Evolutionary conservation across 1,284 basidiomycete species (phyloP), one percentile per base, ranked within the genome.

Genomic region (Boletellus dicymbophilus): DNA sequence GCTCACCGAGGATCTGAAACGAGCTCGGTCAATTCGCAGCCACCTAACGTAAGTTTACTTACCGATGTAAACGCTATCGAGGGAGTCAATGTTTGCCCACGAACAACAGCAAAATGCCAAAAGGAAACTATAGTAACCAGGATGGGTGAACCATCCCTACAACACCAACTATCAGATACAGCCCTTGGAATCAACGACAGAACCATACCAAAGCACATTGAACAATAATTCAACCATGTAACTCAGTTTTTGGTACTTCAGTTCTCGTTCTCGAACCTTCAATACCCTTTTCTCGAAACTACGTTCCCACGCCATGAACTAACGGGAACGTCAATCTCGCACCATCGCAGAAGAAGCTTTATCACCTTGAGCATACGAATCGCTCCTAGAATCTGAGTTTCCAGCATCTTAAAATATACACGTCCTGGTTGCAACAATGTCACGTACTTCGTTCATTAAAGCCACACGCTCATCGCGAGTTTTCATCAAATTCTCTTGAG

Each of bases 251-350:
- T 94, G 91, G 68, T 85, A 93, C 58, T 84, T 84, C 13, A 96
- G 75, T 67, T 96, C 93, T 57, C 84, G 85, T 42, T 81, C 82
- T 22, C 93, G 81, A 53, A 95, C 77, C 45, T 80, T 82, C 48
- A 90, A 68, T 9, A 96, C 85, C 9, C 81, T 78, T 27, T 77
- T 75, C 70, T 96, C 93, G 61, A 96, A 96, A 59, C 85, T 90
- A 20, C 90, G 82, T 70, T 97, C 95, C 93, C 93, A 95, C 11
- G 91, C 92, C 91, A 95, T 95, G 69, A 95, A 95, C 83, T 89
- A 54, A 22, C 21, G 22, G 9, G 9, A 33, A 25, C 4, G 41
- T 70, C 38, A 62, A 31, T 18, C n/a, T 28, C 13, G n/a, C 12
- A 13, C 1, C 15, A 37, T 43, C 4, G 11, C 8, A n/a, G 25